These are phyloP conservation scores for Chalciporus sp. DNA, from an alignment of 1,284 basidiomycete genomes.

Conservation along the genomic window DNA sequence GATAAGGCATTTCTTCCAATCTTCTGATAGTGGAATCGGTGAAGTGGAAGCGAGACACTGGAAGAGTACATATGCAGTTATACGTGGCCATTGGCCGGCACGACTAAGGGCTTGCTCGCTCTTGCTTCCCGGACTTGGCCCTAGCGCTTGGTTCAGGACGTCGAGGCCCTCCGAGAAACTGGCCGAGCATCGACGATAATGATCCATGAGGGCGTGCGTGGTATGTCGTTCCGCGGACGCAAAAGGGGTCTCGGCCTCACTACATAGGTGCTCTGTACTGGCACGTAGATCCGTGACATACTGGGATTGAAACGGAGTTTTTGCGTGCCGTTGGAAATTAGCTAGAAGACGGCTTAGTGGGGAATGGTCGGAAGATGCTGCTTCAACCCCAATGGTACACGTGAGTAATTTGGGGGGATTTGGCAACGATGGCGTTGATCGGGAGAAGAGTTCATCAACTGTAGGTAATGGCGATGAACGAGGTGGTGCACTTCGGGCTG, in stretches of 20 bases:
- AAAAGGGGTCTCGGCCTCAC: too few species aligned
- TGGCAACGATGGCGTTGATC: conserved; percentile 1
- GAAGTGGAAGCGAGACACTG: conserved; percentile 24
- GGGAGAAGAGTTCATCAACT: conserved; percentile 12
- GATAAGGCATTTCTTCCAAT: conserved; percentile 35
- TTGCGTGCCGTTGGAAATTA: conserved; percentile 1
- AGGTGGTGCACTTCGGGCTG: not conserved
- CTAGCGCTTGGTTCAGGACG: conserved; percentile 12
- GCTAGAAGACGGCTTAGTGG: conserved; percentile 12
- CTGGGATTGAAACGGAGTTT: conserved; percentile 13
- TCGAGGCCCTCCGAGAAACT: conserved; percentile 5
- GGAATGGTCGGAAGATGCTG: not conserved
- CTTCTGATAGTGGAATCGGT: not conserved
- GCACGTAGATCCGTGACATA: conserved; percentile 19
- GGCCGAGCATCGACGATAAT: conserved; percentile 7
- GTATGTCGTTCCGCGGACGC: too few species aligned
- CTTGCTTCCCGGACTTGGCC: conserved; percentile 4
- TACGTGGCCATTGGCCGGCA: conserved; percentile 35
- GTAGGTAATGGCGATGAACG: not conserved
- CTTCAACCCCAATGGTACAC: not conserved
- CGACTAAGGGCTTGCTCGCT: conserved; percentile 18
- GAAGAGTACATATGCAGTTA: conserved; percentile 31
- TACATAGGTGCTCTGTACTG: conserved; percentile 17
- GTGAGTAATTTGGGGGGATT: not conserved
- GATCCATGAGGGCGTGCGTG: not conserved